Evolutionary conservation across 2,329 filamentous ascomycete species (phyloP), one percentile per base, ranked within the genome.

Genomic region (Laburnicola sp.): DNA sequence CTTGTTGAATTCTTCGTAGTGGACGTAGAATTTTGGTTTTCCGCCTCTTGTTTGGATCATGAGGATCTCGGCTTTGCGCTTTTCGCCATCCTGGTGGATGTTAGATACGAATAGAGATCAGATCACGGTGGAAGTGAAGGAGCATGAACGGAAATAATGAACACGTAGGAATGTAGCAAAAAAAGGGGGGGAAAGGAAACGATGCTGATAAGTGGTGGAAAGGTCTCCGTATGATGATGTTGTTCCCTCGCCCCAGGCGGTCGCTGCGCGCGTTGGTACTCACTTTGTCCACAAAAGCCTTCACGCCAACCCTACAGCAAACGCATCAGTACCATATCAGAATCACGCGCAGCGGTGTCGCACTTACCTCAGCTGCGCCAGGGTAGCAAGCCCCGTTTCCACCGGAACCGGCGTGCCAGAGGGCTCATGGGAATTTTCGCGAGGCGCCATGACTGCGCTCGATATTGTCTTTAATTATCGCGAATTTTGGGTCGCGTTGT

Each of bases 1-100:
- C 65, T 97, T 97, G 76, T 97, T 97, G 83, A 97, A 97, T 67
- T 96, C 95, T 69, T 96, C 91, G 72, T 97, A 97, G 73, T 97
- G 96, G 66, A 96, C 95, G 74, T 97, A 97, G 69, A 93, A 97
- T 48, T 89, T 88, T 34, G 90, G 87, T 11, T 88, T 87, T 65
- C 90, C 93, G 74, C 95, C 95, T 22, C 89, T 88, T 53, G 92
- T 89, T 68, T 89, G 87, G 63, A 97, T 95, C 52, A 91, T 94
- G n/a, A 99, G 78, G 57, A 99, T 96, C 73, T 99, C 94, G 63
- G 94, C 94, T 76, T 94, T 91, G 63, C 94, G 87, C 55, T 88
- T 82, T 66, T 92, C 86, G 54, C 91, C 91, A 73, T 96, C 83
- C 83, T 86, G 62, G 16, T 8, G 26, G n/a, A 11, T 53, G 55